These are phyloP conservation scores for Xylariales sp. DNA, from an alignment of 2,329 filamentous ascomycete genomes.

Conservation along the genomic window DNA sequence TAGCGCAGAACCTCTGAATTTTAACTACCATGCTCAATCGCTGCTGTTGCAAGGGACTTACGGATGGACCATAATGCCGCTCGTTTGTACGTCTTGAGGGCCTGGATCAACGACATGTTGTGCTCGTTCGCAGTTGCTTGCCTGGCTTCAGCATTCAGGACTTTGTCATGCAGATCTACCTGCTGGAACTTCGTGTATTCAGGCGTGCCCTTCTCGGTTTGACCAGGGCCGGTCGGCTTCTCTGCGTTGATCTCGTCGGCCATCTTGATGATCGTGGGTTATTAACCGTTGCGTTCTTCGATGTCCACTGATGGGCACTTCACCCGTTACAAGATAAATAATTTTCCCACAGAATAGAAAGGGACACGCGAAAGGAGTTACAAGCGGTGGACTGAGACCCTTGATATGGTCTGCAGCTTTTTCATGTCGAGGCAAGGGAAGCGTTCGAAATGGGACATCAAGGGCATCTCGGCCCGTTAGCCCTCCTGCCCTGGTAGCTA, in stretches of 20 bases:
- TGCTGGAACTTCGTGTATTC: slow-evolving; percentile 28
- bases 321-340: neutral
- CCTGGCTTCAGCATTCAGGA: slow-evolving; percentile 31
- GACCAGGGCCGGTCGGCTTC: slow-evolving; percentile 4
- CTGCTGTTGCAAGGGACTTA: slow-evolving; percentile 19
- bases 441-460: neutral
- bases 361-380: neutral
- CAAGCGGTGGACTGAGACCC: neutral
- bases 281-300: too few species aligned
- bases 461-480: slow-evolving; percentile 1
- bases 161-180: slow-evolving; percentile 31
- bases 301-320: neutral
- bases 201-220: slow-evolving; percentile 25
- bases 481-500: neutral
- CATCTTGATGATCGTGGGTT: neutral
- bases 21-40: too few species aligned
- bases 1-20: too few species aligned
- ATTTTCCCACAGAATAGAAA: neutral
- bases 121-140: slow-evolving; percentile 33
- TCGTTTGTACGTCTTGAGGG: slow-evolving; percentile 34
- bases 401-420: neutral
- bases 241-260: slow-evolving; percentile 1
- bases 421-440: neutral
- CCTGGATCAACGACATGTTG: slow-evolving; percentile 29
- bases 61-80: slow-evolving; percentile 36